Conservation (phyloP, 2,329 filamentous ascomycete genomes). For the Camillea tinctor region DNA sequence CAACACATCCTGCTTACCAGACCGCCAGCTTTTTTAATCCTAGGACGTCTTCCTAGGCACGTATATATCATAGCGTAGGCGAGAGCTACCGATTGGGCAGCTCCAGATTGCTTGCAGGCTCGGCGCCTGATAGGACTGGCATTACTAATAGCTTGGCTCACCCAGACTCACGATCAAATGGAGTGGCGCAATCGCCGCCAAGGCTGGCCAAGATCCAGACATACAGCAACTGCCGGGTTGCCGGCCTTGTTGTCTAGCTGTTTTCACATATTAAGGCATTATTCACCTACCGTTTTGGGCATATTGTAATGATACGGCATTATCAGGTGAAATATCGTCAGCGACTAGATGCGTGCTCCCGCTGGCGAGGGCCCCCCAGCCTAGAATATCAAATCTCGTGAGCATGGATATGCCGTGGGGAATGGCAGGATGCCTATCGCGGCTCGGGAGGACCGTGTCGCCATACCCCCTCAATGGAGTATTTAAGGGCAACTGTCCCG, state of each 20-base stretch:
- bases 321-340: slow-evolving; percentile 19
- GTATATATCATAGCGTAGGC: neutral
- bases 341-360: slow-evolving; percentile 14
- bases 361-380: neutral
- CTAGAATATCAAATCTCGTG: slow-evolving; percentile 4
- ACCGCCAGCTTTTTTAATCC: neutral
- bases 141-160: neutral
- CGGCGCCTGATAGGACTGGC: neutral
- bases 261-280: slow-evolving; percentile 19
- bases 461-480: neutral
- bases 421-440: neutral
- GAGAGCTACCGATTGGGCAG: slow-evolving; percentile 1
- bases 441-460: neutral
- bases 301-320: slow-evolving; percentile 26
- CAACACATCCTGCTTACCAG: neutral
- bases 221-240: slow-evolving; percentile 18
- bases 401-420: neutral
- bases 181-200: slow-evolving; percentile 14
- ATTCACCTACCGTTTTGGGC: slow-evolving; percentile 28
- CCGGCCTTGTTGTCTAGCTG: slow-evolving; percentile 8
- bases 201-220: slow-evolving; percentile 14
- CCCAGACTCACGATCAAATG: neutral
- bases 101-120: neutral
- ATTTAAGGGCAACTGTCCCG: neutral
- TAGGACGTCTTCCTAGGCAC: neutral